A percentile compares a stretch with the other conserved stretches of the same genome.
These are phyloP conservation scores for Xylaria hypoxylon DNA, from an alignment of 2,329 filamentous ascomycete species.

Conservation along the genomic window DNA sequence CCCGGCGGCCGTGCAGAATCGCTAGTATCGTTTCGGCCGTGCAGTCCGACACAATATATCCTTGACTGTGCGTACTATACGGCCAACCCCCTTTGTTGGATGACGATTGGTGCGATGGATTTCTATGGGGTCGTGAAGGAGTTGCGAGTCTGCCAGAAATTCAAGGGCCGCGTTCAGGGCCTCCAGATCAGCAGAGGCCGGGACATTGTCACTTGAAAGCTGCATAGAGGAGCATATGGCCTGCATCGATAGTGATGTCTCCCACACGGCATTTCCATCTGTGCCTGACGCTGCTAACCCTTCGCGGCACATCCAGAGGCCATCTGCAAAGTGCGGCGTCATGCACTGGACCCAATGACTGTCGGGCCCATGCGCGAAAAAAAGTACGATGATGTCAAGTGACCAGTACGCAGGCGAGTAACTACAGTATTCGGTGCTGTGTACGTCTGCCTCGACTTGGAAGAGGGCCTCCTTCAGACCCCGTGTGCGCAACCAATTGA, in stretches of 20 bases:
- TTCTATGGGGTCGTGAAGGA: slow-evolving; percentile 23
- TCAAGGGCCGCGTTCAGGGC: slow-evolving; percentile 11
- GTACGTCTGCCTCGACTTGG: slow-evolving; percentile 26
- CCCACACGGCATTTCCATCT: slow-evolving; percentile 23
- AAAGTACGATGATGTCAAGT: slow-evolving; percentile 19
- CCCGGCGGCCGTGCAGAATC: slow-evolving; percentile 12
- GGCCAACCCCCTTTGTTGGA: slow-evolving; percentile 27
- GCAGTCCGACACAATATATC: slow-evolving; percentile 21
- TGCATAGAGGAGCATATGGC: slow-evolving; percentile 14
- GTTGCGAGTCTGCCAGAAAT: slow-evolving; percentile 23
- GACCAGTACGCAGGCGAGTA: slow-evolving; percentile 15
- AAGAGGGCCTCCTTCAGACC: slow-evolving; percentile 21
- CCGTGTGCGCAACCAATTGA: neutral
- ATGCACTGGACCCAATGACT: slow-evolving; percentile 22
- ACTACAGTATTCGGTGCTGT: slow-evolving; percentile 14
- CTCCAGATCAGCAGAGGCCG: neutral
- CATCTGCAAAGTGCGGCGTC: slow-evolving; percentile 8
- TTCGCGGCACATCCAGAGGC: slow-evolving; percentile 25
- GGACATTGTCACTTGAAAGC: neutral
- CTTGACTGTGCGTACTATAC: slow-evolving; percentile 18
- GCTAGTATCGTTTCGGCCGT: slow-evolving; percentile 22
- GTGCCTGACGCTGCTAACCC: slow-evolving; percentile 25
- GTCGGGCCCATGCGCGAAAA: slow-evolving; percentile 15
- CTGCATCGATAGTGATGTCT: slow-evolving; percentile 16
- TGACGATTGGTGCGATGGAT: slow-evolving; percentile 22